phyloP scores from a whole-genome alignment of 2,329 filamentous ascomycete genomes.

The Colletotrichum sp. region DNA sequence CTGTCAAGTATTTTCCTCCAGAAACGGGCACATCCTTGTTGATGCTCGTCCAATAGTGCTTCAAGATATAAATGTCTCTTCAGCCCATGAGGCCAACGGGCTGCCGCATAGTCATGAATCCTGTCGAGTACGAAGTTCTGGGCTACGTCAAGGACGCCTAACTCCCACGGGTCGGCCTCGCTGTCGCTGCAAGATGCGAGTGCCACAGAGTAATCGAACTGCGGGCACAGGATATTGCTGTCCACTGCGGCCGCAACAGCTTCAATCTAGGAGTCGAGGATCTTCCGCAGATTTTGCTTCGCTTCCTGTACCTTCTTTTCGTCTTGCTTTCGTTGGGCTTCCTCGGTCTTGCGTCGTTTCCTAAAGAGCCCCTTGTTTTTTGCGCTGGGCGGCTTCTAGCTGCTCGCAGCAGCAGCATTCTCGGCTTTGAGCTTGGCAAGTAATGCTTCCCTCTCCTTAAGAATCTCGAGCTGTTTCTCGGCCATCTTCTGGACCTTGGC shows the following conservation, averaged over 20 bases:
- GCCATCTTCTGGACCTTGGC: conserved; percentile 67
- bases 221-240: background rate
- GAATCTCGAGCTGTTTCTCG: conserved; percentile 62
- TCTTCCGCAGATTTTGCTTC: background rate
- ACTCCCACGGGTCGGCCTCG: background rate
- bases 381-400: conserved; percentile 10
- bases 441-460: conserved; percentile 69
- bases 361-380: background rate
- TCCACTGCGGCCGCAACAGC: background rate
- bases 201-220: background rate
- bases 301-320: background rate
- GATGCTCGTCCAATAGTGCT: background rate
- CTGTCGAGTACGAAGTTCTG: background rate
- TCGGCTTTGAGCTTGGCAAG: conserved; percentile 66
- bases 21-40: background rate
- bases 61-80: background rate
- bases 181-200: background rate
- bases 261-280: background rate
- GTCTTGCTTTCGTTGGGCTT: background rate
- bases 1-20: background rate
- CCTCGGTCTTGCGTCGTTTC: background rate
- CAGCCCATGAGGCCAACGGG: background rate
- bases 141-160: background rate
- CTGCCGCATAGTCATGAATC: background rate
- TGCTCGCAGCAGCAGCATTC: conserved; percentile 48